Conservation (phyloP, 1,284 basidiomycete species). For the Ustilago nuda region DNA sequence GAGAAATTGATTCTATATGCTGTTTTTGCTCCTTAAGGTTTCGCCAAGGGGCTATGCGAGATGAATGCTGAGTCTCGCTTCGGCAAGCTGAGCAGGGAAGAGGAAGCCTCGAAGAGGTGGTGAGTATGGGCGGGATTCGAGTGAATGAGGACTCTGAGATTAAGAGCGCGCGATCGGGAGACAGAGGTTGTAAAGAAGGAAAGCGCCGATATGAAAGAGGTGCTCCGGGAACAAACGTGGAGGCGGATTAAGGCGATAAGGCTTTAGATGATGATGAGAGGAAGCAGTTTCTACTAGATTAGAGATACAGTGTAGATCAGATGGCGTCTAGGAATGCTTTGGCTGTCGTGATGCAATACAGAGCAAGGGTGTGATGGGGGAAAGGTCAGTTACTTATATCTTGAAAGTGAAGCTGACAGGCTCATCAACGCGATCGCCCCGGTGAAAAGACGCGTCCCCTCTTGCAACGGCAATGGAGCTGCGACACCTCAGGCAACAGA, state of each 20-base stretch:
- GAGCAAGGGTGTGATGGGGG: background rate
- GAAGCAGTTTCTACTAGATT: background rate
- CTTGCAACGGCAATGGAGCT: background rate
- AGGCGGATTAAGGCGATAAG: background rate
- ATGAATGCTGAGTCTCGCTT: constrained; percentile 10
- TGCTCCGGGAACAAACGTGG: background rate
- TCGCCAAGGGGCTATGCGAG: background rate
- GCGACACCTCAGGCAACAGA: background rate
- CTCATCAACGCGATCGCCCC: background rate
- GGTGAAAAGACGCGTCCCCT: background rate
- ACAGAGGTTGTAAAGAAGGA: background rate
- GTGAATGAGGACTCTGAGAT: too few species aligned
- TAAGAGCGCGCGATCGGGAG: too few species aligned
- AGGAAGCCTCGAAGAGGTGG: too few species aligned
- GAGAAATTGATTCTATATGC: constrained; percentile 1
- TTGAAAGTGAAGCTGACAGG: background rate
- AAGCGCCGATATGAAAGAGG: background rate
- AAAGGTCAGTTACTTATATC: background rate
- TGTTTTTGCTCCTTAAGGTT: constrained; percentile 7
- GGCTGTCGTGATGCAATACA: background rate
- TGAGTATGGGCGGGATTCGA: too few species aligned
- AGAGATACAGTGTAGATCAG: background rate
- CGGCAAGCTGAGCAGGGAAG: background rate
- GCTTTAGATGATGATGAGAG: background rate
- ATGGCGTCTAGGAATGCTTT: background rate